phyloP scores from a whole-genome alignment of 805 yeast genomes.

The Metschnikowia kofuensis region DNA sequence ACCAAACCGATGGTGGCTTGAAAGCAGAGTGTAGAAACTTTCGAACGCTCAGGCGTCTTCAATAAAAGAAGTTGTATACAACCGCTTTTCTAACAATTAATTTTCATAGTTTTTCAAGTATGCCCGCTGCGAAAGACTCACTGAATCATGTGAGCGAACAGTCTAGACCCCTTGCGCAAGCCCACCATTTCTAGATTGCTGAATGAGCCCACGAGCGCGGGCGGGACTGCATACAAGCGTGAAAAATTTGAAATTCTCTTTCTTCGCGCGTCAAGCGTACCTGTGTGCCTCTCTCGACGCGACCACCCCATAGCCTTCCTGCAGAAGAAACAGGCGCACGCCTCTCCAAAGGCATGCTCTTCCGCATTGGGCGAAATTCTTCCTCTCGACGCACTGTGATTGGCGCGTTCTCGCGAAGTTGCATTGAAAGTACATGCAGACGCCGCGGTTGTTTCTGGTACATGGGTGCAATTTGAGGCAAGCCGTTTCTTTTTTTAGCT shows the following conservation, averaged over 20 bases:
- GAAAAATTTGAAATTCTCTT: no score
- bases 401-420: background rate
- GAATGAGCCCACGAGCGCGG: background rate
- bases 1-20: no score
- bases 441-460: background rate
- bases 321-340: conserved; percentile 1
- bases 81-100: no score
- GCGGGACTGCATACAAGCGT: background rate
- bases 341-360: background rate
- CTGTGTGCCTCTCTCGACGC: background rate
- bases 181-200: background rate
- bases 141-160: background rate
- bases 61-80: no score
- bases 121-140: no score
- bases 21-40: no score
- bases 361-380: background rate
- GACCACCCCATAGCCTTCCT: conserved; percentile 10
- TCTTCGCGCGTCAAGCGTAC: background rate
- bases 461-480: background rate
- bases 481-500: background rate
- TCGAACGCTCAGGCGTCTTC: no score
- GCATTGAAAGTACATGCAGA: background rate
- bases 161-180: background rate
- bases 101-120: no score
- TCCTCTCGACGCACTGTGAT: background rate